A percentile compares a stretch with the other conserved stretches of the same genome.
Conservation (phyloP, 352 stramenopile genomes). For the Phytophthora lateralis region DNA sequence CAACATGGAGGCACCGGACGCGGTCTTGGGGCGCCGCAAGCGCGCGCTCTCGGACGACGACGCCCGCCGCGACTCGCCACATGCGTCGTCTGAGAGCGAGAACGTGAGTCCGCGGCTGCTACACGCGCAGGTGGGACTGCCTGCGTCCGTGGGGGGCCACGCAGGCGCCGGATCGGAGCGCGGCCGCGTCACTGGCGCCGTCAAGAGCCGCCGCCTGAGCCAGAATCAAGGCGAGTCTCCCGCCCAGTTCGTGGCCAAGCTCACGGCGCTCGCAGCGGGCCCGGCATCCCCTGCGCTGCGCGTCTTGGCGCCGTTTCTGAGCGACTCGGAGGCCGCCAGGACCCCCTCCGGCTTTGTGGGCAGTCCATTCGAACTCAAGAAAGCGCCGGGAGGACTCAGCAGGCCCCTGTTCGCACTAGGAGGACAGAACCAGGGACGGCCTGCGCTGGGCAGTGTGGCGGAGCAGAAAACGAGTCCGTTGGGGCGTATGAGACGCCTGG, state of each 20-base stretch:
- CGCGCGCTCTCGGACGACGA: constrained; percentile 39
- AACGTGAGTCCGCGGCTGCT: constrained; percentile 24
- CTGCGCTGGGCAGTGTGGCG: constrained; percentile 6
- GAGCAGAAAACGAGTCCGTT: constrained; percentile 29
- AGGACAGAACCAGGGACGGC: constrained; percentile 11
- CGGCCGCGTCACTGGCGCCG: constrained; percentile 23
- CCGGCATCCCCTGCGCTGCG: constrained; percentile 14
- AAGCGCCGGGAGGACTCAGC: constrained; percentile 1
- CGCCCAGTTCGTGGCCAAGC: constrained; percentile 19
- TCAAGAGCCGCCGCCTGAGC: constrained; percentile 37
- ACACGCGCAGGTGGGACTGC: constrained; percentile 23
- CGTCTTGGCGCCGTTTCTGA: constrained; percentile 18
- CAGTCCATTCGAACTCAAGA: constrained; percentile 28
- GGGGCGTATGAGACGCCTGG: constrained; percentile 18
- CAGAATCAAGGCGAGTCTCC: constrained; percentile 9
- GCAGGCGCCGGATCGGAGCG: constrained; percentile 1
- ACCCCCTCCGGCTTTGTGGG: constrained; percentile 15
- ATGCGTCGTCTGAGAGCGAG: constrained; percentile 28
- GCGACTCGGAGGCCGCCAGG: constrained; percentile 12
- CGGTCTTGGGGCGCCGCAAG: constrained; percentile 33
- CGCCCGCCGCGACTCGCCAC: constrained; percentile 13
- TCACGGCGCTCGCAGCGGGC: constrained; percentile 4
- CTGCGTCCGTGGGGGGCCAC: not conserved
- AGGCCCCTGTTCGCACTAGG: constrained; percentile 22
- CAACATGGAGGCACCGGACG: constrained; percentile 33